These are phyloP conservation scores for Lumnitzera littorea DNA, from an alignment of 345 rosid genomes.

Conservation along the genomic window DNA sequence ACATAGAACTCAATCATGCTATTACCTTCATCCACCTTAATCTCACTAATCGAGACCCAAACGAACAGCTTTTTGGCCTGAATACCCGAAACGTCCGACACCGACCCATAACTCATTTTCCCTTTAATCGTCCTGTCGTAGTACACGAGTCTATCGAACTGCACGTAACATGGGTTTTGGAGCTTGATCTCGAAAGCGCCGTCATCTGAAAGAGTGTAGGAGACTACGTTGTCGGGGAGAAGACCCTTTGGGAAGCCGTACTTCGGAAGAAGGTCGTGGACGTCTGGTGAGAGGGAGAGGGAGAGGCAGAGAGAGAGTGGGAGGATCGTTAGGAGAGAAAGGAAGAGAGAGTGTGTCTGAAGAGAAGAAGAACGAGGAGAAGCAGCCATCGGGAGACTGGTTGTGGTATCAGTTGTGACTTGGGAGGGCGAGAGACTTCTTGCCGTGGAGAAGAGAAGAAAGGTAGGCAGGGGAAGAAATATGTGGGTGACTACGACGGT, in stretches of 20 bases:
- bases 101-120: slow-evolving; percentile 53
- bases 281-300: slow-evolving; percentile 18
- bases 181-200: slow-evolving; percentile 52
- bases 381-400: not conserved
- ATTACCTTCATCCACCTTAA: slow-evolving; percentile 30
- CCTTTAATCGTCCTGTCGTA: slow-evolving; percentile 50
- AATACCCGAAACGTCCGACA: slow-evolving; percentile 47
- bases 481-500: no score
- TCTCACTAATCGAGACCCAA: slow-evolving; percentile 61
- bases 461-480: not conserved
- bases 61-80: slow-evolving; percentile 56
- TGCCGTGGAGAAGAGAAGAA: not conserved
- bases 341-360: not conserved
- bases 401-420: slow-evolving; percentile 11
- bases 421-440: no score
- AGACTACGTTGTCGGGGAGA: slow-evolving; percentile 47
- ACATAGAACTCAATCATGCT: slow-evolving; percentile 60
- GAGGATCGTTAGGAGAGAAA: slow-evolving; percentile 6
- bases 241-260: slow-evolving; percentile 72
- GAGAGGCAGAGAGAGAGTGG: slow-evolving; percentile 16
- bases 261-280: slow-evolving; percentile 60
- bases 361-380: slow-evolving; percentile 14
- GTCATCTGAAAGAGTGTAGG: slow-evolving; percentile 42
- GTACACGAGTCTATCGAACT: slow-evolving; percentile 45
- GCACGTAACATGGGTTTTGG: slow-evolving; percentile 39